These are phyloP conservation scores for Verticillium longisporum DNA, from an alignment of 2,329 filamentous ascomycete genomes.

Conservation along the genomic window DNA sequence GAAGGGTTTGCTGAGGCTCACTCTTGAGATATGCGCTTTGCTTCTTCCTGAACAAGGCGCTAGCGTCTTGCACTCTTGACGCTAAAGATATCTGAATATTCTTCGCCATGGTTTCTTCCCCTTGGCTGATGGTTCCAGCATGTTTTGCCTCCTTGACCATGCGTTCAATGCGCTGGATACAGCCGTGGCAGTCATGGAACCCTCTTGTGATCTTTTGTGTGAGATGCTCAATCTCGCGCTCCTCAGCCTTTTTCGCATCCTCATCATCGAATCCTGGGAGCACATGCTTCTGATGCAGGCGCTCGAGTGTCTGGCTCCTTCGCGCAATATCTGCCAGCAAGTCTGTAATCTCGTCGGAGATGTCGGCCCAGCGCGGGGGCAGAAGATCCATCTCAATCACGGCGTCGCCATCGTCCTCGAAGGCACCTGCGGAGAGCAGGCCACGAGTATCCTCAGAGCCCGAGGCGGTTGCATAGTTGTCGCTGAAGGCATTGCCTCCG, in stretches of 20 bases:
- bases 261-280: constrained; percentile 96
- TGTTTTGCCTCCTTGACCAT: constrained; percentile 79
- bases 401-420: constrained; percentile 81
- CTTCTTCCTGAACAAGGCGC: constrained; percentile 90
- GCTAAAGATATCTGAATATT: constrained; percentile 94
- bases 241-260: constrained; percentile 77
- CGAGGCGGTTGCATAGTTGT: constrained; percentile 29
- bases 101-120: constrained; percentile 91
- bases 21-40: constrained; percentile 95
- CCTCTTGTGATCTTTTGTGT: constrained; percentile 84
- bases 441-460: constrained; percentile 57
- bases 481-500: constrained; percentile 45
- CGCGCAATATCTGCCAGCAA: constrained; percentile 71
- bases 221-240: constrained; percentile 80
- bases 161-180: constrained; percentile 79
- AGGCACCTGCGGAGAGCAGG: constrained; percentile 73
- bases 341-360: constrained; percentile 89
- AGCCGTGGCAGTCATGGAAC: constrained; percentile 85
- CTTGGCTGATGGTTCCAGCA: constrained; percentile 64
- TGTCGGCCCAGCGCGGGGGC: constrained; percentile 90
- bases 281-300: constrained; percentile 94
- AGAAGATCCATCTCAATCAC: constrained; percentile 98
- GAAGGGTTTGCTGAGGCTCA: constrained; percentile 30
- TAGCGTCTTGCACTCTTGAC: constrained; percentile 81
- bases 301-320: constrained; percentile 79